Conservation (phyloP, 495 filamentous ascomycete species). For the Daldinia caldariorum region DNA sequence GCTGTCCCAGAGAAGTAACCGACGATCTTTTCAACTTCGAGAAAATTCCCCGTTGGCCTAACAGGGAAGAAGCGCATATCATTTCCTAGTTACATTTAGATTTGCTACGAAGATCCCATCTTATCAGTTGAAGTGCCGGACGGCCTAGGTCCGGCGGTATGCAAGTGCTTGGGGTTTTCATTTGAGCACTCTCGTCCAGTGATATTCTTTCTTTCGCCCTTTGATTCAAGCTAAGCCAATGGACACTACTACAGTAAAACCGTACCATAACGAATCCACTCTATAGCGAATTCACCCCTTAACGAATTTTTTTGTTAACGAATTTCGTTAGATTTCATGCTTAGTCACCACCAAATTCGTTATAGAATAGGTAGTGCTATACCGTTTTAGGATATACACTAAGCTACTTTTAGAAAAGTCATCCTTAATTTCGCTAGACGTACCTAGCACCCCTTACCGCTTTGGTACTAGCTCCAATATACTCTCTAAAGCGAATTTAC, state of each 20-base stretch:
- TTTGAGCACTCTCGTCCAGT: slow-evolving; percentile 34
- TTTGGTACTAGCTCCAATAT: too few relatives aligned
- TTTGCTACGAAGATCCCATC: slow-evolving; percentile 17
- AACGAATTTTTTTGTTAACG: too few relatives aligned
- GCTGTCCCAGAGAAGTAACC: slow-evolving; percentile 4
- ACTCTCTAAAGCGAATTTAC: too few relatives aligned
- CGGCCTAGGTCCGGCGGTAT: slow-evolving; percentile 19
- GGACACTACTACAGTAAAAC: not conserved
- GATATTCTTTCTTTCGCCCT: slow-evolving; percentile 20
- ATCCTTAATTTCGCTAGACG: too few relatives aligned
- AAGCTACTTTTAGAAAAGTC: too few relatives aligned
- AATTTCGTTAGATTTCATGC: too few relatives aligned
- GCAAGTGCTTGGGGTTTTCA: slow-evolving; percentile 31
- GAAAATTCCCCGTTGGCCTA: slow-evolving; percentile 16
- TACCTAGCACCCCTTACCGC: too few relatives aligned
- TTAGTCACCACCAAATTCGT: too few relatives aligned
- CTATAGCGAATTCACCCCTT: too few relatives aligned
- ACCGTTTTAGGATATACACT: too few relatives aligned
- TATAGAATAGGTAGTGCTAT: too few relatives aligned
- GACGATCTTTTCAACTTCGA: slow-evolving; percentile 29
- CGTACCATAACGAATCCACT: too few relatives aligned
- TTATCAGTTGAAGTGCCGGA: slow-evolving; percentile 26
- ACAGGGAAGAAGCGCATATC: slow-evolving; percentile 13
- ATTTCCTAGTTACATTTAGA: slow-evolving; percentile 22
- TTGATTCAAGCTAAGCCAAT: slow-evolving; percentile 11